Evolutionary conservation across 1,139 yeast genomes (phyloP).

Genomic region (Chernovozyma sophiae-reginae): DNA sequence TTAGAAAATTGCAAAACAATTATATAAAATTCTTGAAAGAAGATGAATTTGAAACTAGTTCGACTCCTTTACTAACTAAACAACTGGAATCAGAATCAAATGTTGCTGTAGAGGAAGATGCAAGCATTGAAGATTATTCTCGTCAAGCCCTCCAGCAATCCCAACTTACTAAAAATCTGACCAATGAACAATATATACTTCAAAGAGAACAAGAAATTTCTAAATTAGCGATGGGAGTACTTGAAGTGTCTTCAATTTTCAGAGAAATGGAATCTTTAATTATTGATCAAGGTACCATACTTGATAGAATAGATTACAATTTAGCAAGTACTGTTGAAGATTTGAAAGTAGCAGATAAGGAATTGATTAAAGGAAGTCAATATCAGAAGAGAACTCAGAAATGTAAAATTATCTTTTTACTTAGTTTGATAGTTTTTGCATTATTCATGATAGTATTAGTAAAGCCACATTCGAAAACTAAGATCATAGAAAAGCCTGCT

Average conservation of each 20-base stretch:
- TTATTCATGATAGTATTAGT: slow-evolving; percentile 67
- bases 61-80: slow-evolving; percentile 26
- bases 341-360: slow-evolving; percentile 72
- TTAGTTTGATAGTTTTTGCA: slow-evolving; percentile 67
- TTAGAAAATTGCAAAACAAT: slow-evolving; percentile 83
- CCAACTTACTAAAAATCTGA: slow-evolving; percentile 39
- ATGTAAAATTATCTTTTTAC: slow-evolving; percentile 77
- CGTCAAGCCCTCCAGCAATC: slow-evolving; percentile 40
- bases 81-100: slow-evolving; percentile 21
- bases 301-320: slow-evolving; percentile 92
- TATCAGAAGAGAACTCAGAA: slow-evolving; percentile 89
- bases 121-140: slow-evolving; percentile 24
- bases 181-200: slow-evolving; percentile 45
- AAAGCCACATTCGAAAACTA: slow-evolving; percentile 46
- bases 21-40: slow-evolving; percentile 74
- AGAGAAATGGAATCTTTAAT: slow-evolving; percentile 89
- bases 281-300: slow-evolving; percentile 90
- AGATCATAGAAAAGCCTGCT: slow-evolving; percentile 15
- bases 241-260: slow-evolving; percentile 89
- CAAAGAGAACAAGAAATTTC: slow-evolving; percentile 88
- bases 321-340: slow-evolving; percentile 74
- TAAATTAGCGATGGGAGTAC: slow-evolving; percentile 86
- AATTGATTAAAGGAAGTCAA: slow-evolving; percentile 67
- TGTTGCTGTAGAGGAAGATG: slow-evolving; percentile 1
- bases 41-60: slow-evolving; percentile 51